Evolutionary conservation across 345 rosid genomes (phyloP), one percentile per base, ranked within the genome.

Genomic region (Leavenworthia alabamica): DNA sequence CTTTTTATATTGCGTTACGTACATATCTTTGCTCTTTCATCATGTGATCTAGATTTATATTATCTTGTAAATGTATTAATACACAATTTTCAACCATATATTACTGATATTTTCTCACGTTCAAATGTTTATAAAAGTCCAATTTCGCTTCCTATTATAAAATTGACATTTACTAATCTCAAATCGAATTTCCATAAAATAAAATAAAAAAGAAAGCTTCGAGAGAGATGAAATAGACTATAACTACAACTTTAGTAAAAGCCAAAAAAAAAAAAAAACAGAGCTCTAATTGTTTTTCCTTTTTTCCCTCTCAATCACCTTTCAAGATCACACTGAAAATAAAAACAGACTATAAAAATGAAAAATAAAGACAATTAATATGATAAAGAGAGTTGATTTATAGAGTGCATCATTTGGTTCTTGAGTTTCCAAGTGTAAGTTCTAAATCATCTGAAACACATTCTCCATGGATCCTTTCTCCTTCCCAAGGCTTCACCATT

Each of bases 401-500:
- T 56, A 67, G 46, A 67, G 46, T 46, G 16, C 26, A 48, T 71
- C 75, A 86, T 87, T 87, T 86, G 46, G 88, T 85, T 59, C 70
- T 85, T 13, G 96, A 80, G 80, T 72, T 87, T 66, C 99, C 99
- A 24, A 93, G 96, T 5, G 97, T 93, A 68, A 93, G 99, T 64
- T 89, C 97, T 42, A 93, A 95, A 80, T 93, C 99, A 72, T 93
- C 96, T 1, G 92, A 78, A 52, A 80, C 87, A 52, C 82, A 88
- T 73, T 83, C 99, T 61, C 89, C 99, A 24, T 93, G 99, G 48
- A 93, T 93, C 74, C 93, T 83, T 77, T 93, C 99, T 44, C 99
- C 99, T 83, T 93, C 97, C 99, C 99, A 93, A 15, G 99, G 91
- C 77, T 93, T 93, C 58, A 93, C 97, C 44, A 93, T 60, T 49